Conservation (phyloP, 495 filamentous ascomycete genomes). For the Jackrogersella minutella region DNA sequence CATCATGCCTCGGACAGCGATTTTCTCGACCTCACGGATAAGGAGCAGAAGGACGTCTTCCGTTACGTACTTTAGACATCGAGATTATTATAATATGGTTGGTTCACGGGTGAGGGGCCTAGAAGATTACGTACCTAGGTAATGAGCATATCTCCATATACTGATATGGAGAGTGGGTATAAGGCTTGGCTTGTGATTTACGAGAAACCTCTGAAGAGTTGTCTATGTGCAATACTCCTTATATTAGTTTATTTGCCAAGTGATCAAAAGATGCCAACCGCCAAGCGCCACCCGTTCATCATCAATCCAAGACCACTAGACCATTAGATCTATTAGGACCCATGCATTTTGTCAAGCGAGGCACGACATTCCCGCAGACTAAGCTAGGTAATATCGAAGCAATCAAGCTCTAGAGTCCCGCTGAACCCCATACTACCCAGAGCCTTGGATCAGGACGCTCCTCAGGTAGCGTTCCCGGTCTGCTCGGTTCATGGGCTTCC, state of each 20-base stretch:
- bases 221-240: not conserved
- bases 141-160: not conserved
- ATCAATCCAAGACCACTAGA: no score
- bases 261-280: no score
- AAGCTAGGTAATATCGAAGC: no score
- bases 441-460: not conserved
- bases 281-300: no score
- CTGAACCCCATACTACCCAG: not conserved
- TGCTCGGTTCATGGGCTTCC: slow-evolving; percentile 5
- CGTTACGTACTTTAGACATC: slow-evolving; percentile 46
- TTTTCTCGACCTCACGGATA: slow-evolving; percentile 57
- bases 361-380: not conserved
- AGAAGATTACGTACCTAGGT: no score
- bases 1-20: slow-evolving; percentile 6
- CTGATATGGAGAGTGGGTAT: not conserved
- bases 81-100: not conserved
- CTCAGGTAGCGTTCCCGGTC: not conserved
- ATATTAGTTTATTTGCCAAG: no score
- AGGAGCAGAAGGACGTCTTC: slow-evolving; percentile 55
- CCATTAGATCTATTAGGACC: no score
- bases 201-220: not conserved
- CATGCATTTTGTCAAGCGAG: not conserved
- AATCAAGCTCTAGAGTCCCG: no score
- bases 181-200: not conserved
- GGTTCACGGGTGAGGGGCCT: not conserved